Conservation (phyloP, 2,329 filamentous ascomycete genomes). For the Fusarium caatingaense region DNA sequence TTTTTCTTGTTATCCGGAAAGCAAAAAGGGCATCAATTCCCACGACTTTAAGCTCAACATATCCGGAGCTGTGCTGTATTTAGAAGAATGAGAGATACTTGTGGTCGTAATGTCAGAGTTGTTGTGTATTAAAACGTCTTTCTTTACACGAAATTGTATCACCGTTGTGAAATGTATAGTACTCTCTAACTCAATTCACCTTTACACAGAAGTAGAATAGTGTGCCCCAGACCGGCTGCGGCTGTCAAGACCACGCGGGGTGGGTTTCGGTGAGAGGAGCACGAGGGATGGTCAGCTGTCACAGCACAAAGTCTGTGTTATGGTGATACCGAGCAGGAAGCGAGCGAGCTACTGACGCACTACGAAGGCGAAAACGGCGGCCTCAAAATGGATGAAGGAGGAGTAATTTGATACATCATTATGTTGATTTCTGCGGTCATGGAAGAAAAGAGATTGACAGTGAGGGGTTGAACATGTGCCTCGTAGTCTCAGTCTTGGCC, state of each 20-base stretch:
- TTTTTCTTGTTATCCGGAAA: too few species aligned
- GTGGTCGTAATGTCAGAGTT: background rate
- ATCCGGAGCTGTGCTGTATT: too few species aligned
- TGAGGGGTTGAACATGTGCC: slow-evolving; percentile 26
- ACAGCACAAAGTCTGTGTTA: slow-evolving; percentile 23
- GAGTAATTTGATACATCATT: slow-evolving; percentile 24
- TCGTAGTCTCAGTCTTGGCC: slow-evolving; percentile 15
- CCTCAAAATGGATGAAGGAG: slow-evolving; percentile 22
- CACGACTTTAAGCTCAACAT: too few species aligned
- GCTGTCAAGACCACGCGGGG: slow-evolving; percentile 24
- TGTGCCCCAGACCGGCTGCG: slow-evolving; percentile 3
- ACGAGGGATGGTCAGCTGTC: slow-evolving; percentile 37
- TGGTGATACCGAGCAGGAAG: slow-evolving; percentile 3
- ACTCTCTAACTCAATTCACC: slow-evolving; percentile 5
- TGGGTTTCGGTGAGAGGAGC: slow-evolving; percentile 29
- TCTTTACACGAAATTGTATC: background rate
- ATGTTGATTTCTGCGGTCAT: slow-evolving; percentile 20
- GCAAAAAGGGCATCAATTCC: too few species aligned
- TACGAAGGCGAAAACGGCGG: slow-evolving; percentile 20
- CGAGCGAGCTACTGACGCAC: slow-evolving; percentile 20
- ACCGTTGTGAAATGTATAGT: background rate
- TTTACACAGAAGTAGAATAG: slow-evolving; percentile 31
- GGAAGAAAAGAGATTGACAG: background rate
- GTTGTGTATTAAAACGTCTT: background rate
- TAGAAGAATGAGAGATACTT: background rate